Base-by-base conservation (phyloP, 2,329 filamentous ascomycete genomes). In the Claviceps sp. region DNA sequence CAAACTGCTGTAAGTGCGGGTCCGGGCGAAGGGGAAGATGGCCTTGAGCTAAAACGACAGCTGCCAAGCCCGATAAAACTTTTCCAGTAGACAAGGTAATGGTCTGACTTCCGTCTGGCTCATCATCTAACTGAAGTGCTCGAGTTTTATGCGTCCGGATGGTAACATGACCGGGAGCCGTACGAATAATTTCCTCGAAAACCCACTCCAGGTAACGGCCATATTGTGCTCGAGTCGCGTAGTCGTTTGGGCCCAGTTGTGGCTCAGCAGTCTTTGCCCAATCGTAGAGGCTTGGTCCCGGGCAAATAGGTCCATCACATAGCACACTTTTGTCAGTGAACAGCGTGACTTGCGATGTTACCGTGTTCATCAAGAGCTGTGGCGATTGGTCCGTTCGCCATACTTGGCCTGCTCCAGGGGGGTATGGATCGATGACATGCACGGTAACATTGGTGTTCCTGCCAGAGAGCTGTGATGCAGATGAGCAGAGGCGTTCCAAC, bases 291-390 rank as follows among this genome's bases (percentile, higher is more conserved):
- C 52, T 53, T 16, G 52, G 48, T 2, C 52, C 52, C 4, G 48
- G 48, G 18, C 52, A 38, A 22, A 53, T 48, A 4, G 52, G 52
- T 13, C 52, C 52, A 11, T 50, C 43, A 34, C 52, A 53, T n/a
- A 34, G 8, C 9, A 53, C 52, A 20, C 52, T 53, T 3, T 47
- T 30, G 38, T 53, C 52, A 1, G 52, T 53, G 43, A 47, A 53
- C 8, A 53, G 48, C 26, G 52, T 53, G 8, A 53, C 44, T 26
- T 53, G 52, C 3, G 52, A 53, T 14, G 52, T 51, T 5, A 53
- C 52, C 7, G 52, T 53, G 44, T 53, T 53, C 52, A 53, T 53
- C 14, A 53, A 26, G 16, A 53, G 52, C 18, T 53, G 40, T 8
- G 52, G 40, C 20, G 52, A 53, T 30, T 53, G 52, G 16, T 51